These are phyloP conservation scores for Chondrostereum purpureum DNA, from an alignment of 1,284 basidiomycete species.

Conservation along the genomic window DNA sequence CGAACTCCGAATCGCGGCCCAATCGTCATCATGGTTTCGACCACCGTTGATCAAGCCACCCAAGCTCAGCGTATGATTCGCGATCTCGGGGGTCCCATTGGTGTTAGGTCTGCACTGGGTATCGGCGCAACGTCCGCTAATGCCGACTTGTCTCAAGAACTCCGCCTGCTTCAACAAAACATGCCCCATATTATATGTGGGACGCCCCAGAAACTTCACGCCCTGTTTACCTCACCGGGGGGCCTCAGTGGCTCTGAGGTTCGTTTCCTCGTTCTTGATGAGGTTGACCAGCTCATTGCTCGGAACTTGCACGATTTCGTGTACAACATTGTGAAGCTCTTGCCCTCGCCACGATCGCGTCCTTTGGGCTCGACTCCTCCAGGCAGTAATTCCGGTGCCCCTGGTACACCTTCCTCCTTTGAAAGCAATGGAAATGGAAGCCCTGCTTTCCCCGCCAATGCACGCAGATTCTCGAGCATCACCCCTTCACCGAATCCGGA, in stretches of 20 bases:
- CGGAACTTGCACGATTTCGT: slow-evolving; percentile 95
- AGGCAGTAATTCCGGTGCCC: slow-evolving; percentile 26
- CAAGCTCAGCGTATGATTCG: slow-evolving; percentile 97
- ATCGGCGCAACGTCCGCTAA: slow-evolving; percentile 68
- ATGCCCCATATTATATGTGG: slow-evolving; percentile 94
- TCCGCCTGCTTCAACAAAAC: slow-evolving; percentile 82
- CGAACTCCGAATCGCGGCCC: slow-evolving; percentile 68
- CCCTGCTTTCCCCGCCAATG: slow-evolving; percentile 47
- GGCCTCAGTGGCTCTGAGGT: slow-evolving; percentile 78
- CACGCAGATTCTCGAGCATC: slow-evolving; percentile 54
- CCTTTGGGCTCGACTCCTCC: slow-evolving; percentile 38
- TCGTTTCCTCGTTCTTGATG: slow-evolving; percentile 89
- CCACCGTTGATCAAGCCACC: slow-evolving; percentile 96
- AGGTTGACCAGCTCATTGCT: slow-evolving; percentile 96
- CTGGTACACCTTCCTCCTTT: slow-evolving; percentile 32
- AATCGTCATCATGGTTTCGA: slow-evolving; percentile 88
- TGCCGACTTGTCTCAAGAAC: slow-evolving; percentile 67
- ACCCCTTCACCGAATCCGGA: slow-evolving; percentile 37
- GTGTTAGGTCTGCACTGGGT: slow-evolving; percentile 81
- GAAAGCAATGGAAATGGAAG: slow-evolving; percentile 38
- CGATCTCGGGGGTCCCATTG: slow-evolving; percentile 87
- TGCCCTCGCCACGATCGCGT: slow-evolving; percentile 80
- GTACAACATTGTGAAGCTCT: slow-evolving; percentile 82
- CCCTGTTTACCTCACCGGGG: slow-evolving; percentile 79
- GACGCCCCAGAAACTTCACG: slow-evolving; percentile 93